phyloP scores from a whole-genome alignment of 345 rosid genomes.

The Hypericum perforatum region DNA sequence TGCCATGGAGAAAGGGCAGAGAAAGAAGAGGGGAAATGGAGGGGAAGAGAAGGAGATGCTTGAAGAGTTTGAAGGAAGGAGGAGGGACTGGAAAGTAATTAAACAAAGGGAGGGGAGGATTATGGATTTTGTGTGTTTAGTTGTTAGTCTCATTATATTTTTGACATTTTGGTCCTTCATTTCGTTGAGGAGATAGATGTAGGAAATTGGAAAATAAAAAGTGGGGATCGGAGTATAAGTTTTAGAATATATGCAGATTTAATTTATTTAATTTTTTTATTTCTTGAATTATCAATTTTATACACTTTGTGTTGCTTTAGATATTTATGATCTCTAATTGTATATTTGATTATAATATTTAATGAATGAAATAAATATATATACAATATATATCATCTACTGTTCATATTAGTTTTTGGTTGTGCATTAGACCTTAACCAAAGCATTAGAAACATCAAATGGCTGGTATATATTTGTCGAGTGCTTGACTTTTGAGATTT shows the following conservation, averaged over 20 bases:
- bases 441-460: too few relatives aligned
- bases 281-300: too few relatives aligned
- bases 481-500: too few relatives aligned
- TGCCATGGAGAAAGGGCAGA: conserved; percentile 33
- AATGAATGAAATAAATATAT: too few relatives aligned
- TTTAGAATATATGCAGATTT: background rate
- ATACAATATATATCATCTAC: too few relatives aligned
- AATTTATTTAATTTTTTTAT: too few relatives aligned
- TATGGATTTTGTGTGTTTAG: conserved; percentile 11
- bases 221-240: background rate
- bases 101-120: conserved; percentile 23
- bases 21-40: conserved; percentile 17
- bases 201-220: background rate
- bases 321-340: too few relatives aligned
- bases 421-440: too few relatives aligned
- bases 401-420: too few relatives aligned
- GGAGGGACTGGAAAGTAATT: conserved; percentile 28
- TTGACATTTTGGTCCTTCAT: conserved; percentile 45
- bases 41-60: conserved; percentile 28
- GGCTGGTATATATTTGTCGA: too few relatives aligned
- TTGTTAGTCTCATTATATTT: conserved; percentile 35
- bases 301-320: too few relatives aligned
- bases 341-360: too few relatives aligned
- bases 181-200: conserved; percentile 24
- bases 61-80: conserved; percentile 34